Conservation (phyloP, 192 early-diverging fungal genomes). For the Linnemannia zychae region DNA sequence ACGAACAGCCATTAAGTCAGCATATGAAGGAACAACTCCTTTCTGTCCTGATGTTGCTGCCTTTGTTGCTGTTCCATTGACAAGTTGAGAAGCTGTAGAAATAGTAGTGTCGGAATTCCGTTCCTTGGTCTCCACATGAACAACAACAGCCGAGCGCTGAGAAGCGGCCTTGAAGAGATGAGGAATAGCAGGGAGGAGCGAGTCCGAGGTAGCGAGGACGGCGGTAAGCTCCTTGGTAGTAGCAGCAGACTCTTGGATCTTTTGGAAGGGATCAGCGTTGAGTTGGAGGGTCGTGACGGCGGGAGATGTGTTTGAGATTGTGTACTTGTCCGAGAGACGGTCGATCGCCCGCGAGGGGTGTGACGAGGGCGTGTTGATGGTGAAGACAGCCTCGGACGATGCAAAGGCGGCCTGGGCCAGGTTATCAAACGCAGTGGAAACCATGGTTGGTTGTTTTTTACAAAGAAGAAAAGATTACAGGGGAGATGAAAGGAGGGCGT, state of each 20-base stretch:
- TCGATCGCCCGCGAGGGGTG: conserved; percentile 36
- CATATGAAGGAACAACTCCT: conserved; percentile 35
- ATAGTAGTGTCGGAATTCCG: conserved; percentile 57
- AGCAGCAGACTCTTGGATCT: conserved; percentile 41
- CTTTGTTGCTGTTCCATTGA: neutral
- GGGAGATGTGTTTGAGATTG: conserved; percentile 49
- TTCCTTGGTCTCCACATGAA: conserved; percentile 68
- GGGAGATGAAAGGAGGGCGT: conserved; percentile 1
- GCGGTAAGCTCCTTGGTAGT: conserved; percentile 34
- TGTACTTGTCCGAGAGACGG: conserved; percentile 40
- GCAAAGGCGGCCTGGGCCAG: conserved; percentile 61
- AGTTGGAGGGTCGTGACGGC: conserved; percentile 52
- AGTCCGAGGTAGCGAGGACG: conserved; percentile 47
- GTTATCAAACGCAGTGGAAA: conserved; percentile 52
- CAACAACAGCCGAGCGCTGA: conserved; percentile 62
- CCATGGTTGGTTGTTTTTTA: conserved; percentile 47
- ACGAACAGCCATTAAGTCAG: conserved; percentile 80
- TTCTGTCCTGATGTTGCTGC: conserved; percentile 3
- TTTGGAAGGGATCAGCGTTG: conserved; percentile 46
- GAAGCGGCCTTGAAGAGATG: conserved; percentile 67
- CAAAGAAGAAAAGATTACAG: conserved; percentile 21
- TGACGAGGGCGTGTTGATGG: conserved; percentile 48
- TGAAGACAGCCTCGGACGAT: conserved; percentile 39
- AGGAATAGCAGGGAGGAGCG: conserved; percentile 65
- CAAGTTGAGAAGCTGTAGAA: neutral